Base-by-base conservation (phyloP, 495 filamentous ascomycete species). In the Penicillium waksmanii region DNA sequence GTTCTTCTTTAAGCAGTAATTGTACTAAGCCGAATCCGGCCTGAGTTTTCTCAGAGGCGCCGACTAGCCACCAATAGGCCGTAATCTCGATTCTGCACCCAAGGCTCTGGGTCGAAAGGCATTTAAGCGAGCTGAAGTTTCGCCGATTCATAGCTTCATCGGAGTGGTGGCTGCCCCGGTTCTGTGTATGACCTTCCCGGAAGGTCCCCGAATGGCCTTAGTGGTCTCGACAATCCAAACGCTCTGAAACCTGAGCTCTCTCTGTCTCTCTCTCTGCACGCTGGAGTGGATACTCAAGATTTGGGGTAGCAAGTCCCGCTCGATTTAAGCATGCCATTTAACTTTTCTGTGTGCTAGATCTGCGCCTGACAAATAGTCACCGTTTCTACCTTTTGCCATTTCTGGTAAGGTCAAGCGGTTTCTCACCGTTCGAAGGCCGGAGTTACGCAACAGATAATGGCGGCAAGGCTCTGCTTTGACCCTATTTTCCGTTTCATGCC, bases 111-210 rank as follows among this genome's bases (percentile, higher is more conserved):
- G 15, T 27, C 21, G 9, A 13, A 12, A 25, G 15, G 18, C 46
- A 23, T 48, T 48, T 48, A 48, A 48, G 46, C 46, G 46, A 48
- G 46, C 46, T 48, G 46, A 48, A 27, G 8, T n/a, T 48, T 27
- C 6, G 23, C 46, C 21, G 46, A 23, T 48, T 10, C 0, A 27
- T 10, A 13, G 18, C 19, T 27, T 10, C 19, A 48, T 48, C 21
- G 46, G 15, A 3, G 11, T 13, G 10, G 10, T 48, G 21, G 46
- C 7, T 27, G 19, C n/a, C n/a, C 23, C 21, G 46, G 21, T 27
- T 9, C 9, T 48, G 10, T 15, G 1, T 48, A 12, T 48, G 46
- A 48, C 9, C 10, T 48, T 21, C 46, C 46, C 46, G 46, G 46
- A 48, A 27, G 46, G 46, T 48, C 46, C 46, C 46, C 46, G 46